Conservation (phyloP, 2,329 filamentous ascomycete genomes). For the Xylaria arbuscula region DNA sequence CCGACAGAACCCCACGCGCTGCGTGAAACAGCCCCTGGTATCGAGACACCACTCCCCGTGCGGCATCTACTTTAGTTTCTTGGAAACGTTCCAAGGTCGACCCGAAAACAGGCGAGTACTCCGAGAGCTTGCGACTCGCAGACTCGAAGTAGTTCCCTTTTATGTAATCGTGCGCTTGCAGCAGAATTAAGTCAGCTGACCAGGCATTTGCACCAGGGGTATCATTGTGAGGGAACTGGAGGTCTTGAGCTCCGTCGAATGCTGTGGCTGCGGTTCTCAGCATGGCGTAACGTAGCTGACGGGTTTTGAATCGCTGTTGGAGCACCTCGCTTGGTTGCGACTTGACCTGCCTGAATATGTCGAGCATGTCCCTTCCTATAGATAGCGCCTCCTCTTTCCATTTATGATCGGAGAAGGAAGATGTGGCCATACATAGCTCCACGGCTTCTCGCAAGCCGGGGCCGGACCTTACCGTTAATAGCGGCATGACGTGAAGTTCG, state of each 20-base stretch:
- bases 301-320: not conserved
- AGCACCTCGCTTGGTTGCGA: not conserved
- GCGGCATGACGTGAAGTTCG: not conserved
- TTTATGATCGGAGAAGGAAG: slow-evolving; percentile 4
- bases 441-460: not conserved
- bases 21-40: not conserved
- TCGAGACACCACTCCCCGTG: not conserved
- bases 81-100: not conserved
- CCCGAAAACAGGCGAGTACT: not conserved
- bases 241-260: not conserved
- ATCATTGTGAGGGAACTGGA: not conserved
- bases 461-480: not conserved
- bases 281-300: not conserved
- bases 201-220: not conserved
- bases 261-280: not conserved
- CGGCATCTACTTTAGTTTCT: not conserved
- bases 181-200: not conserved
- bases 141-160: not conserved
- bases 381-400: not conserved
- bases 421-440: not conserved
- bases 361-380: not conserved
- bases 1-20: not conserved
- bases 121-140: not conserved
- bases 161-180: not conserved
- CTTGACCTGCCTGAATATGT: not conserved